Evolutionary conservation across 2,329 filamentous ascomycete species (phyloP).

Genomic region (Penicillium freii): DNA sequence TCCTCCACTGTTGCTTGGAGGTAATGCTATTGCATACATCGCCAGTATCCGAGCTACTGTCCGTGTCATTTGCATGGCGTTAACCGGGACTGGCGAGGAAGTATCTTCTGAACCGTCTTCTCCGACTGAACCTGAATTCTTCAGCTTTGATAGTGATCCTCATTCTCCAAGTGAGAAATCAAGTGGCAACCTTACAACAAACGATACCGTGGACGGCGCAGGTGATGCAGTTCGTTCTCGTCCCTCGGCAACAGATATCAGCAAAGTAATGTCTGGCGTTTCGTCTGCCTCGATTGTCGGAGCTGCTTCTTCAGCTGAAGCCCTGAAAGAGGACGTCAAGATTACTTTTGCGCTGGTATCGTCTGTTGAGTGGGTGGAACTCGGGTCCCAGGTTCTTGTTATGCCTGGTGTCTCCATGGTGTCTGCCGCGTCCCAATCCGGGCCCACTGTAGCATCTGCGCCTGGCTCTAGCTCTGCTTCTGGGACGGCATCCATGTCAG

Average conservation of each 20-base stretch:
- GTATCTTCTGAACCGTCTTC: constrained; percentile 28
- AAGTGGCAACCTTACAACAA: not conserved
- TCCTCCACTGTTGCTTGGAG: constrained; percentile 56
- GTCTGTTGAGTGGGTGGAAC: constrained; percentile 57
- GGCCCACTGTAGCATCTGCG: constrained; percentile 48
- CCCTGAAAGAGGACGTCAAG: constrained; percentile 34
- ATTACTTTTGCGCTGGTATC: constrained; percentile 59
- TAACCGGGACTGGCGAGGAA: constrained; percentile 32
- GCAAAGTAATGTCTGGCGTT: constrained; percentile 25
- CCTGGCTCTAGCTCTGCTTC: constrained; percentile 42
- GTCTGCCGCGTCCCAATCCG: constrained; percentile 44
- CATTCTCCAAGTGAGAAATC: constrained; percentile 15
- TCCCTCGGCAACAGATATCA: constrained; percentile 25
- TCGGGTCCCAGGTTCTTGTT: constrained; percentile 57
- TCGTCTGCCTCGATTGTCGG: constrained; percentile 2
- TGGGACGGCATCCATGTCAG: constrained; percentile 49
- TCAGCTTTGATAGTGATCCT: constrained; percentile 44
- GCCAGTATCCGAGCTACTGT: constrained; percentile 83
- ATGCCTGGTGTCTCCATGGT: constrained; percentile 56
- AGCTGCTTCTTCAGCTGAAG: constrained; percentile 12
- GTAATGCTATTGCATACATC: constrained; percentile 71
- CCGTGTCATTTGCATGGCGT: constrained; percentile 61
- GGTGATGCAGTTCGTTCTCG: constrained; percentile 6
- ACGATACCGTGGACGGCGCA: not conserved
- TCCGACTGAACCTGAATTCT: constrained; percentile 42